These are phyloP conservation scores for Hemileccinum impolitum DNA, from an alignment of 768 basidiomycete genomes.

Conservation along the genomic window DNA sequence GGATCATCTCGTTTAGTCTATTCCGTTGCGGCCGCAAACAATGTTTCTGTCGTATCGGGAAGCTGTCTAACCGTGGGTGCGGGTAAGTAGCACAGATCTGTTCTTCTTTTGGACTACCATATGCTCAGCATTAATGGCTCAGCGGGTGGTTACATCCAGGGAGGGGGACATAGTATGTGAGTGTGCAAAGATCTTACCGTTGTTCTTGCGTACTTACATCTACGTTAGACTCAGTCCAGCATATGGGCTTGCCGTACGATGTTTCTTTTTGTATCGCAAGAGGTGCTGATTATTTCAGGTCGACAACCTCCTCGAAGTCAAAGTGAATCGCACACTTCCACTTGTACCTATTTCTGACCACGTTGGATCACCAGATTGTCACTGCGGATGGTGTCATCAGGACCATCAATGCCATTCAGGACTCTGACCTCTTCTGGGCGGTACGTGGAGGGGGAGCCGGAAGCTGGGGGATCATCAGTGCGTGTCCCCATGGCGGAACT, in stretches of 20 bases:
- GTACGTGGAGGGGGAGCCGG: conserved; percentile 50
- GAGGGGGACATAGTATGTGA: conserved; percentile 43
- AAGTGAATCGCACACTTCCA: conserved; percentile 4
- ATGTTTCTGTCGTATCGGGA: conserved; percentile 14
- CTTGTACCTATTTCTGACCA: not conserved
- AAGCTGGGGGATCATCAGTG: conserved; percentile 43
- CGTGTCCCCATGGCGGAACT: not conserved
- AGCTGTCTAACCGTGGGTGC: conserved; percentile 18
- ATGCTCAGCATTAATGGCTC: not conserved
- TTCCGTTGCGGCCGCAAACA: conserved; percentile 1
- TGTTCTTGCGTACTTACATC: not conserved
- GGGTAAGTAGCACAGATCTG: not conserved
- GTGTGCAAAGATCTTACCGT: not conserved
- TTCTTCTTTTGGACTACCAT: too few relatives aligned
- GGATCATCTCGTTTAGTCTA: conserved; percentile 7
- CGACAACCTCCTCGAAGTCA: conserved; percentile 44
- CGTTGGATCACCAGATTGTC: conserved; percentile 28
- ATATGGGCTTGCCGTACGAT: conserved; percentile 2
- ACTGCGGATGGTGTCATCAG: conserved; percentile 38
- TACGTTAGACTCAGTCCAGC: conserved; percentile 16
- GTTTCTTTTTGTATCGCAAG: not conserved
- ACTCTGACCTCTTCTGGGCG: conserved; percentile 52
- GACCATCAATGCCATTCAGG: conserved; percentile 36
- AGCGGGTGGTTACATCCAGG: conserved; percentile 44
- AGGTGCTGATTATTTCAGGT: conserved; percentile 23